These are phyloP conservation scores for Anaeromyces robustus DNA, from an alignment of 192 early-diverging fungal genomes.

Conservation along the genomic window DNA sequence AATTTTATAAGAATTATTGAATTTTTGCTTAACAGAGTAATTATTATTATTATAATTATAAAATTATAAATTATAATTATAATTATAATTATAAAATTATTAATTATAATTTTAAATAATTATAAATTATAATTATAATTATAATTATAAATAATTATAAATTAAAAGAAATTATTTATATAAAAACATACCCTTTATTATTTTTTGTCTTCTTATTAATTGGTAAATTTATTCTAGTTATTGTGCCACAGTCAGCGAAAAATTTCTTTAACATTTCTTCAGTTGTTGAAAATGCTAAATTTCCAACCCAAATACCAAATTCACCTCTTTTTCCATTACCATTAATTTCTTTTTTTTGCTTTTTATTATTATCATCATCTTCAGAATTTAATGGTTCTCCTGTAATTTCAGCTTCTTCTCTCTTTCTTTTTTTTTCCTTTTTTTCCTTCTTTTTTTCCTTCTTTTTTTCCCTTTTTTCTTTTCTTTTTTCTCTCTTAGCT, in stretches of 20 bases:
- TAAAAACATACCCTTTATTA: constrained; percentile 1
- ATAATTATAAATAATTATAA: too few relatives aligned
- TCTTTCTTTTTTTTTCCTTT: constrained; percentile 18
- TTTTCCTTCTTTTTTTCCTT: constrained; percentile 16
- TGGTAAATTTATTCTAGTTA: neutral
- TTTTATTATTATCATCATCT: neutral
- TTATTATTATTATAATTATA: too few relatives aligned
- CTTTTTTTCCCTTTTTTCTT: constrained; percentile 16
- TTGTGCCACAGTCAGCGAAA: constrained; percentile 22
- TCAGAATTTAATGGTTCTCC: neutral
- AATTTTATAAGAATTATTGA: too few relatives aligned
- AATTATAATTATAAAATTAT: too few relatives aligned
- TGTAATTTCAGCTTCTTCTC: neutral
- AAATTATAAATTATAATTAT: too few relatives aligned
- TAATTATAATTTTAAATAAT: too few relatives aligned
- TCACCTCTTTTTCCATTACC: constrained; percentile 19
- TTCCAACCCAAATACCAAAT: constrained; percentile 57
- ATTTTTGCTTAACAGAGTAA: too few relatives aligned
- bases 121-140: too few relatives aligned
- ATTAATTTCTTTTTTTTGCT: neutral
- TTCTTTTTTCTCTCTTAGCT: constrained; percentile 15
- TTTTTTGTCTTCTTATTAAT: constrained; percentile 11
- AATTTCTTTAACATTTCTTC: constrained; percentile 34
- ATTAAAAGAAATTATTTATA: too few relatives aligned
- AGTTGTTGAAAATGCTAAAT: constrained; percentile 41